Evolutionary conservation across 2,329 filamentous ascomycete species (phyloP), one percentile per base, ranked within the genome.

Genomic region (Purpureocillium lavendulum): DNA sequence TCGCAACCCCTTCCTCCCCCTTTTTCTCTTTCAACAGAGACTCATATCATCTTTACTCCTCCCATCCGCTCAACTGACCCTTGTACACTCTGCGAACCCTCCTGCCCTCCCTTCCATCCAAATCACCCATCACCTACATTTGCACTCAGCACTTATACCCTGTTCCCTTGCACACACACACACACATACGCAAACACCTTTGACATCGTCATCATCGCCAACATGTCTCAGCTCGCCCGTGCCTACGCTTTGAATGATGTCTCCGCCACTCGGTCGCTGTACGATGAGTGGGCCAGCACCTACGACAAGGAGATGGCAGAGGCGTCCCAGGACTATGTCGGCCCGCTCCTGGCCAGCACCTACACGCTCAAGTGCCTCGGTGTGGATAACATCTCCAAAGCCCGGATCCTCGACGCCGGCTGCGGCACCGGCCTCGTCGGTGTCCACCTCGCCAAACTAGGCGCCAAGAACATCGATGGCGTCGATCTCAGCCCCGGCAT

Each of bases 391-490:
- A 45, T 55, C 35, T 45, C 45, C 36, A 43, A 45, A n/a, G 42
- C 46, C 26, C 43, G 49, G 42, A 66, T 76, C 40, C 61, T 74
- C 0, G 73, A 77, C 42, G 71, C 71, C 16, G 73, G 73, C n/a
- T 75, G 72, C 41, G 73, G 73, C 4, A 76, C 71, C 1, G 73
- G 73, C 1, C 63, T 74, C 8, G 71, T 73, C 10, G 73, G 70
- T 4, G 52, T 63, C 15, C 65, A 65, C 18, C 63, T 77, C 4
- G 59, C 63, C 16, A 54, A 62, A 30, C 50, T 60, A 26, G 65
- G 67, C 3, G 65, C 64, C 4, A 59, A 59, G 30, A 55, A 59
- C n/a, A 63, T 77, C 32, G 68, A 75, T 37, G 73, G 73, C 18
- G 52, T 74, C 18, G 73, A 77, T 45, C 55, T 75, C 13, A 71